A percentile compares a stretch with the other conserved stretches of the same genome.
These are phyloP conservation scores for Mollisia scopiformis DNA, from an alignment of 2,329 filamentous ascomycete species.

Conservation along the genomic window DNA sequence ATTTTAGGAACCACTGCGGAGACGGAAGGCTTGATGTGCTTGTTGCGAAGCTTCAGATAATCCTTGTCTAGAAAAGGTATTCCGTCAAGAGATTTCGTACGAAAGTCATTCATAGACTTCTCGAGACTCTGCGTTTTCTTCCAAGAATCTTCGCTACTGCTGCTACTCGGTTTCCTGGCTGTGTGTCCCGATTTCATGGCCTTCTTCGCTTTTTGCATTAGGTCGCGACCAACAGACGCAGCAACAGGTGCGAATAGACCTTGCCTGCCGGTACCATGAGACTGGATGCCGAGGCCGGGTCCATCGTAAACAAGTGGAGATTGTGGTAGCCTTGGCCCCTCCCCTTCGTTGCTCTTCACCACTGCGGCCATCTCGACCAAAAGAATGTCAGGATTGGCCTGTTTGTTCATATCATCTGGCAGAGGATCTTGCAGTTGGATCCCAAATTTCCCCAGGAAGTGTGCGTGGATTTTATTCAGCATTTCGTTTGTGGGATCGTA, in stretches of 20 bases:
- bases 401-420: background rate
- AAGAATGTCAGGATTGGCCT: constrained; percentile 1
- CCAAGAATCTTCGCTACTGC: constrained; percentile 5
- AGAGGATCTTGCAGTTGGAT: constrained; percentile 1
- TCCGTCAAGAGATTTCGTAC: background rate
- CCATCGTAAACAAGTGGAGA: background rate
- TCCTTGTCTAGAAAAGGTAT: background rate
- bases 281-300: background rate
- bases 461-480: constrained; percentile 4
- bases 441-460: background rate
- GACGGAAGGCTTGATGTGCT: constrained; percentile 2
- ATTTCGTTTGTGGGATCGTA: background rate
- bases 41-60: background rate
- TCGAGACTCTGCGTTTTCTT: constrained; percentile 6
- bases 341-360: background rate
- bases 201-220: background rate
- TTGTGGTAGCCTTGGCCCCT: background rate
- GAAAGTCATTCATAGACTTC: constrained; percentile 4
- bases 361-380: constrained; percentile 1
- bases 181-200: background rate
- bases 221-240: background rate
- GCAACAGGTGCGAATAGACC: background rate
- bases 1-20: background rate
- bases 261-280: constrained; percentile 1
- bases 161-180: constrained; percentile 1